Evolutionary conservation across 176 grass and related monocot genomes (phyloP).

Genomic region (Oryza rufipogon): DNA sequence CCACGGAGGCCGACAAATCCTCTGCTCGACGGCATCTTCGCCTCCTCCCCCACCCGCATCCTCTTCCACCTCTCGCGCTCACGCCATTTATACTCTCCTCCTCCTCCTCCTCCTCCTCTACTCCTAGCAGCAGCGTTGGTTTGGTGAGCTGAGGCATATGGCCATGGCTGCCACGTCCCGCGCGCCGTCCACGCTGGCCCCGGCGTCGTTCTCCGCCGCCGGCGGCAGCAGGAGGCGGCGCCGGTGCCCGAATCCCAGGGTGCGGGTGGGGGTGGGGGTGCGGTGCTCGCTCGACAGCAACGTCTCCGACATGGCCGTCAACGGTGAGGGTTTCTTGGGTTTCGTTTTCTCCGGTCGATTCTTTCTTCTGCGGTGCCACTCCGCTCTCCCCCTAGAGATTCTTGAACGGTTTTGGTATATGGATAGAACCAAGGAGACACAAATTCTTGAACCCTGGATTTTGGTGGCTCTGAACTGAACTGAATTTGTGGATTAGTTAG

Average conservation of each 20-base stretch:
- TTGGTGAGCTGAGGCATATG: conserved; percentile 37
- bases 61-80: conserved; percentile 5
- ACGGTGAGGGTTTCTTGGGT: conserved; percentile 56
- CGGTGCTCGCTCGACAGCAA: conserved; percentile 83
- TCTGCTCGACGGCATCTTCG: conserved; percentile 40
- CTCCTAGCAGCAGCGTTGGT: not conserved
- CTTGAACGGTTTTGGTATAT: no score
- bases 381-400: no score
- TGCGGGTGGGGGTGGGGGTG: conserved; percentile 9
- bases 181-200: conserved; percentile 28
- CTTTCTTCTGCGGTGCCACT: no score
- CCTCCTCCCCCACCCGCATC: not conserved
- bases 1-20: conserved; percentile 54
- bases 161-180: conserved; percentile 77
- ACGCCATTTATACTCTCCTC: conserved; percentile 25
- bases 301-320: conserved; percentile 84
- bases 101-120: no score
- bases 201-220: conserved; percentile 32
- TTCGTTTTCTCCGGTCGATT: not conserved
- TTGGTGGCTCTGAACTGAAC: not conserved
- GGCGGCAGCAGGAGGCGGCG: not conserved
- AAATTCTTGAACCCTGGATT: not conserved
- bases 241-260: no score
- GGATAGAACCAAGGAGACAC: no score
- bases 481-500: not conserved